These are phyloP conservation scores for Verticillium isaacii DNA, from an alignment of 2,329 filamentous ascomycete genomes.

Conservation along the genomic window DNA sequence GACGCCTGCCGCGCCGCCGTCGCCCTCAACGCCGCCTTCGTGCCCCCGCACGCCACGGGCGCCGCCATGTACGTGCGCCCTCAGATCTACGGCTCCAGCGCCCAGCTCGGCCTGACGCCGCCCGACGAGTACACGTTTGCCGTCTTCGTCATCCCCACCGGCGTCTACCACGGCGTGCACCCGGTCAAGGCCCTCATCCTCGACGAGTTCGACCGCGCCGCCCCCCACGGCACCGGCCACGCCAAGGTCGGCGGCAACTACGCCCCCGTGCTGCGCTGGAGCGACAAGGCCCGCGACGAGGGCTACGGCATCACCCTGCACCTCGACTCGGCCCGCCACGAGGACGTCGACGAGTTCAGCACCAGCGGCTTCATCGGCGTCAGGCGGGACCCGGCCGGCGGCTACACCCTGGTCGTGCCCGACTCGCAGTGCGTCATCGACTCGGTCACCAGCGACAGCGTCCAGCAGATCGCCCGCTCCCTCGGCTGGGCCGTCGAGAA, in stretches of 20 bases:
- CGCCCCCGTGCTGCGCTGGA: conserved; percentile 83
- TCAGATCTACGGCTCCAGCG: conserved; percentile 79
- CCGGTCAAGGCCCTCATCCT: conserved; percentile 85
- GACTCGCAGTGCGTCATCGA: conserved; percentile 85
- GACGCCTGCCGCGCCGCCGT: conserved; percentile 76
- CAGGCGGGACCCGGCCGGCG: conserved; percentile 40
- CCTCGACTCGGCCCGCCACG: conserved; percentile 77
- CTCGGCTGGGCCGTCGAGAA: conserved; percentile 84
- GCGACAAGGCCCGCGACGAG: conserved; percentile 70
- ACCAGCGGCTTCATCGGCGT: conserved; percentile 91
- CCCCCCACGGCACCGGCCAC: conserved; percentile 83
- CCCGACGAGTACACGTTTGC: conserved; percentile 90
- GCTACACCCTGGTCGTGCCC: conserved; percentile 75
- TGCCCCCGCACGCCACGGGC: conserved; percentile 83
- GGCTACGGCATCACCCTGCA: conserved; percentile 95
- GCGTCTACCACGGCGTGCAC: conserved; percentile 87
- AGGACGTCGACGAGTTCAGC: conserved; percentile 91
- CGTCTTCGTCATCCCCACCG: conserved; percentile 87
- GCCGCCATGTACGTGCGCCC: conserved; percentile 92
- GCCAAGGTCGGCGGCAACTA: conserved; percentile 98
- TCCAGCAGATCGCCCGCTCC: conserved; percentile 68
- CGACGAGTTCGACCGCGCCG: conserved; percentile 88
- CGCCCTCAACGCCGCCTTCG: conserved; percentile 80
- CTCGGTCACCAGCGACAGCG: conserved; percentile 76
- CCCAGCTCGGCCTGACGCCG: conserved; percentile 80